phyloP scores from a whole-genome alignment of 148 eudicot species.

The Pouteria glomerata region DNA sequence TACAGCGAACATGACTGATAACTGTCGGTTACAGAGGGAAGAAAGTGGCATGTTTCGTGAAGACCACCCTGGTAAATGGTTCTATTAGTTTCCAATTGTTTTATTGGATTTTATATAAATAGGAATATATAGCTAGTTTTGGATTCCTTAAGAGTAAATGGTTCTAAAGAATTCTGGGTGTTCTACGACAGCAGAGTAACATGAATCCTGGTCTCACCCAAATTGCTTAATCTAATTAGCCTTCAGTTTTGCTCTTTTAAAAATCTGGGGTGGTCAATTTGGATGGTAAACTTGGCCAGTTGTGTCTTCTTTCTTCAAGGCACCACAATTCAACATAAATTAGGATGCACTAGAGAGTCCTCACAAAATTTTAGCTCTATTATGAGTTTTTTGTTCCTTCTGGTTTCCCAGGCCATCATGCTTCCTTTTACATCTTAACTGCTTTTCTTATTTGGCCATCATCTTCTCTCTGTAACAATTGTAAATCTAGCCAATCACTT shows the following conservation, averaged over 20 bases:
- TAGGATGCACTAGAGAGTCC: not conserved
- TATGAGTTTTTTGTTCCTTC: not conserved
- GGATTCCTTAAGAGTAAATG: not conserved
- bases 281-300: too few relatives aligned
- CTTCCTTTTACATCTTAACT: not conserved
- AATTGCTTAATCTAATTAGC: too few relatives aligned
- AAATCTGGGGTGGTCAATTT: too few relatives aligned
- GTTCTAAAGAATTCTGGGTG: not conserved
- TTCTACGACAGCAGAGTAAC: not conserved
- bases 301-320: too few relatives aligned
- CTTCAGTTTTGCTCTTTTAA: too few relatives aligned
- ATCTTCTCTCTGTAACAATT: not conserved
- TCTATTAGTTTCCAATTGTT: not conserved
- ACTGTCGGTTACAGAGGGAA: slow-evolving; percentile 24
- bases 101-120: not conserved
- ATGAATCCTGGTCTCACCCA: not conserved
- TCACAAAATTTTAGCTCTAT: not conserved
- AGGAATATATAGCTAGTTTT: not conserved
- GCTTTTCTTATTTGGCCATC: not conserved
- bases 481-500: not conserved
- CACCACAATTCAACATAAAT: not conserved
- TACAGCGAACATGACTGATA: slow-evolving; percentile 27
- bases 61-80: slow-evolving; percentile 32
- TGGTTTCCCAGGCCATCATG: not conserved
- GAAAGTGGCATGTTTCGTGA: slow-evolving; percentile 30